Evolutionary conservation across 495 filamentous ascomycete species (phyloP).

Genomic region (Achaetomiella virescens): DNA sequence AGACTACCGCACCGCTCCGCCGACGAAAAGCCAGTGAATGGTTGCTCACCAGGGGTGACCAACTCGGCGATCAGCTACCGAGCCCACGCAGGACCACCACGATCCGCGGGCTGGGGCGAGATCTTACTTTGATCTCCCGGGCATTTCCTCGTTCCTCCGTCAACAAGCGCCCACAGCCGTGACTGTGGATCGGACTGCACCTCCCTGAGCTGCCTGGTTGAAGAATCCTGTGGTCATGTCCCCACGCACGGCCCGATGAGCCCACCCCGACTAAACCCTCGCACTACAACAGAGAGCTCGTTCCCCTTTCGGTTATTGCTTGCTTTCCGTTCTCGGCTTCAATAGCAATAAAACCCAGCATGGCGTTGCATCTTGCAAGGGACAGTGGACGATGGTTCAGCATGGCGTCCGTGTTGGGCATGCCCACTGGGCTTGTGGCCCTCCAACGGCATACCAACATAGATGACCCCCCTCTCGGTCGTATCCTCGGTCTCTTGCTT

Average conservation of each 20-base stretch:
- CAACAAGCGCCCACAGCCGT: slow-evolving; percentile 1
- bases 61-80: slow-evolving; percentile 9
- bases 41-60: neutral
- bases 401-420: neutral
- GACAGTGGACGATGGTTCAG: neutral
- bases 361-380: slow-evolving; percentile 14
- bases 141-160: neutral
- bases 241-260: neutral
- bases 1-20: neutral
- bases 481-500: neutral
- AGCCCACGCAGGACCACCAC: slow-evolving; percentile 4
- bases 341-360: slow-evolving; percentile 6
- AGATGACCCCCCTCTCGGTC: neutral
- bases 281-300: neutral
- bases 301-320: slow-evolving; percentile 2
- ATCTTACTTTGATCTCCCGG: slow-evolving; percentile 12
- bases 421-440: no score
- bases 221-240: neutral
- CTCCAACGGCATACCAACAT: neutral
- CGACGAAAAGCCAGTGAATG: neutral
- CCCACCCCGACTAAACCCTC: slow-evolving; percentile 4
- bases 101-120: slow-evolving; percentile 8
- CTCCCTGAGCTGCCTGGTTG: neutral
- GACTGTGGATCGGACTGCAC: neutral
- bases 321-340: slow-evolving; percentile 4